phyloP scores from a whole-genome alignment of 106 monocot species.

The Agapanthus africanus region DNA sequence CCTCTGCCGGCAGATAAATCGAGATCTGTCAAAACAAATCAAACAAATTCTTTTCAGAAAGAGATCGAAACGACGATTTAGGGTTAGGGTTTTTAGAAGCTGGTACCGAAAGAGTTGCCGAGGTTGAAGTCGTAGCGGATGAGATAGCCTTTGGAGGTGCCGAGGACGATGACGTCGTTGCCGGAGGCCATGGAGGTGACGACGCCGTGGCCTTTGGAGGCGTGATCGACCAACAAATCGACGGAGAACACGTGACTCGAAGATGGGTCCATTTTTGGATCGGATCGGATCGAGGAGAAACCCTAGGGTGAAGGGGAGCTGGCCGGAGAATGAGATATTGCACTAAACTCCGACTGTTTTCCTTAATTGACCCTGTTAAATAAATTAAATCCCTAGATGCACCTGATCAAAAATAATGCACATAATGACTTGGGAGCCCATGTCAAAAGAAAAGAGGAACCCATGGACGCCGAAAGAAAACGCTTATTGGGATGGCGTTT shows the following conservation, averaged over 20 bases:
- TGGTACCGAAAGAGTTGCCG: conserved; percentile 59
- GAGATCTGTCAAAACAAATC: conserved; percentile 69
- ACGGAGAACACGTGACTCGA: conserved; percentile 56
- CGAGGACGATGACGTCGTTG: conserved; percentile 89
- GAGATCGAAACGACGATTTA: neutral
- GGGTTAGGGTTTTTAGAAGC: neutral
- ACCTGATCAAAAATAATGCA: too few species aligned
- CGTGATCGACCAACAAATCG: conserved; percentile 62
- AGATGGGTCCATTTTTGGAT: too few species aligned
- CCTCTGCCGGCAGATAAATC: conserved; percentile 64
- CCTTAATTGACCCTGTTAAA: too few species aligned
- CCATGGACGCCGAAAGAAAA: too few species aligned
- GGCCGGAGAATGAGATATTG: too few species aligned
- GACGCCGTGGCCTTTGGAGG: conserved; percentile 69
- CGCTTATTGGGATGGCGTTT: too few species aligned
- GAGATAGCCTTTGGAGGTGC: conserved; percentile 76
- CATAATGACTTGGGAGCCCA: too few species aligned
- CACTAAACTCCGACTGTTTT: too few species aligned
- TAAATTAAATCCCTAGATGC: too few species aligned
- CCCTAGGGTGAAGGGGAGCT: too few species aligned
- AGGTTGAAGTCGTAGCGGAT: conserved; percentile 74
- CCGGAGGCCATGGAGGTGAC: conserved; percentile 92
- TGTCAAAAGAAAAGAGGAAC: too few species aligned
- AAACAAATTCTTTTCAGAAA: neutral
- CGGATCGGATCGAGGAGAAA: too few species aligned